Base-by-base conservation (phyloP, 345 rosid species). In the Rhodamnia argentea region DNA sequence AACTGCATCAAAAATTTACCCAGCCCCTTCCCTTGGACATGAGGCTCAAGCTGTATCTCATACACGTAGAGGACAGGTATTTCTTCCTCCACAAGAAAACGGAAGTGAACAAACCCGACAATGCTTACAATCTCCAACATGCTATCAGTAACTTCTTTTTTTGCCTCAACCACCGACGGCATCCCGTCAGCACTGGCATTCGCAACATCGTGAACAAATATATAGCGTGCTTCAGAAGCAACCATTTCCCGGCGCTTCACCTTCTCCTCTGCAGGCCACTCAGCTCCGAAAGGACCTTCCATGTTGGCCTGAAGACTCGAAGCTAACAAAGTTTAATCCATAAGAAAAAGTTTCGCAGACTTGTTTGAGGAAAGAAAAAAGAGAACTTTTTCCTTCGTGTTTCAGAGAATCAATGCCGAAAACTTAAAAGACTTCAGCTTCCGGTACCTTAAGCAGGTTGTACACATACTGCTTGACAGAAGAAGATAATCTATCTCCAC, bases 1-100 rank as follows among this genome's bases (percentile, higher is more conserved):
- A 95, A 89, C 87, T 94, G 95, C 99, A 97, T 97, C 81, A 97
- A 88, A 91, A 93, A 94, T 55, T 94, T 92, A 53, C 99, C 99
- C 26, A 96, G 84, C 85, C 99, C 98, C 88, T 92, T 95, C 50
- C 98, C 95, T 88, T 93, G 99, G 83, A 93, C 88, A 42, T 70
- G 86, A 83, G 95, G 86, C 84, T 96, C 94, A 22, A 97, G 94
- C 89, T 95, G 99, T 75, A 96, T 85, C 87, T 97, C 99, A 84
- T 97, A 97, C 52, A 96, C 93, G 60, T 97, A 97, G 83, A 97
- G 93, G 52, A 96, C 98, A 7, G 96, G 96, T 52, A 95, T 86
- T 56, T 94, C 96, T 90, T 96, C 99, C 91, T 96, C 99, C 57
- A 96, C 62, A 47, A 94, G 91, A 89, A 97, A 96, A 29, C 98